Base-by-base conservation (phyloP, 805 yeast species). In the Metschnikowia cerradonensis region DNA sequence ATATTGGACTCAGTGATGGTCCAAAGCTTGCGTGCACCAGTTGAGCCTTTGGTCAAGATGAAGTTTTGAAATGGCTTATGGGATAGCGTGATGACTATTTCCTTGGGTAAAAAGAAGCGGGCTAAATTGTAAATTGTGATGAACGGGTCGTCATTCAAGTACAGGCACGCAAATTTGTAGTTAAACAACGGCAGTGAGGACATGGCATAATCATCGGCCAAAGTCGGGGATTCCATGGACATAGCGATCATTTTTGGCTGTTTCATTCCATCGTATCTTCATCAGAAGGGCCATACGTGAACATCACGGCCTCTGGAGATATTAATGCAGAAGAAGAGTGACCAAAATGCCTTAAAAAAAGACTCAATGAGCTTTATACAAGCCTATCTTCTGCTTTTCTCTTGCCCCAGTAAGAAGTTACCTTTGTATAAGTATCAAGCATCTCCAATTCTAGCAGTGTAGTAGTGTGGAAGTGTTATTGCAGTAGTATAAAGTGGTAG, bases 231-330 rank as follows among this genome's bases (percentile, higher is more conserved):
- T 31, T 45, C 53, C 39, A 19, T 40, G 15, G 14, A 47, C 33
- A 68, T 71, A 11, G 78, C 74, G 53, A 78, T 43, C 47, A 7
- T 41, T 53, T 36, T 47, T 51, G n/a, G 68, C 59, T 35, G 66
- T 62, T 3, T 62, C 61, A 48, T 67, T 61, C 91, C 96, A 90
- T 30, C 84, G 67, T 0, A 85, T 90, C 57, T 83, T 86, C 58
- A 86, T 81, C 1, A 92, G 19, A 85, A 0, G 96, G 88, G 14
- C 86, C 86, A 7, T 94, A 83, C 0, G 95, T 82, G 56, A 79
- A 77, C 13, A 92, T 78, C 13, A 83, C 83, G 56, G 79, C 79
- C 33, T 88, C 92, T 0, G 97, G 96, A 3, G 68, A 47, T 32
- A 54, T 49, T 45, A 64, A 56, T 45, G 53, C 58, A 3, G 59